Conservation (phyloP, 2,329 filamentous ascomycete species). For the Colletotrichum tofieldiae region DNA sequence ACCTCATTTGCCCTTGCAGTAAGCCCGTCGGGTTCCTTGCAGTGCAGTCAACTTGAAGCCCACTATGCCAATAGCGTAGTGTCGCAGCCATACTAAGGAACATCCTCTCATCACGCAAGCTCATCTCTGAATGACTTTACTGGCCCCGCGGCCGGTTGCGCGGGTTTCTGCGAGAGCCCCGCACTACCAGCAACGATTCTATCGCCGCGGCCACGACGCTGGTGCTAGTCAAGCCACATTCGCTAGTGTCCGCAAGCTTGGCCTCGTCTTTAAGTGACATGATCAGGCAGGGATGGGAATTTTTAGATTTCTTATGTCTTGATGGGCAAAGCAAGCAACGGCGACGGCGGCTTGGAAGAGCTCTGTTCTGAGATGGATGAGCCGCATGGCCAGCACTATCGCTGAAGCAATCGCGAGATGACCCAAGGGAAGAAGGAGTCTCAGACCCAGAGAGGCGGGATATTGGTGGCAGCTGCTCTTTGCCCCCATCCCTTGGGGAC, state of each 20-base stretch:
- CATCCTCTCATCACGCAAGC: slow-evolving; percentile 15
- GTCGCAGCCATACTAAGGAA: not conserved
- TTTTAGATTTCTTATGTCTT: slow-evolving; percentile 30
- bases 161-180: slow-evolving; percentile 27
- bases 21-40: slow-evolving; percentile 34
- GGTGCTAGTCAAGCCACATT: slow-evolving; percentile 40
- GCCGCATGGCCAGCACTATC: slow-evolving; percentile 30
- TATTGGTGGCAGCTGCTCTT: slow-evolving; percentile 6
- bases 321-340: slow-evolving; percentile 27
- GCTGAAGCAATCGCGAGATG: slow-evolving; percentile 41
- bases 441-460: slow-evolving; percentile 33
- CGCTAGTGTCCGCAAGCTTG: slow-evolving; percentile 36
- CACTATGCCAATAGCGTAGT: slow-evolving; percentile 9
- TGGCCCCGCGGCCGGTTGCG: slow-evolving; percentile 2
- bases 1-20: slow-evolving; percentile 37
- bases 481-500: slow-evolving; percentile 36
- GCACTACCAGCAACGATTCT: not conserved
- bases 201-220: slow-evolving; percentile 24
- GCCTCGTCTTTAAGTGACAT: slow-evolving; percentile 14
- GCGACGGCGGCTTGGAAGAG: not conserved
- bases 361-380: not conserved
- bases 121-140: not conserved
- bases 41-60: slow-evolving; percentile 36
- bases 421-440: slow-evolving; percentile 41
- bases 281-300: slow-evolving; percentile 33